phyloP scores from a whole-genome alignment of 23 red algal species.

The Chondrus crispus region DNA sequence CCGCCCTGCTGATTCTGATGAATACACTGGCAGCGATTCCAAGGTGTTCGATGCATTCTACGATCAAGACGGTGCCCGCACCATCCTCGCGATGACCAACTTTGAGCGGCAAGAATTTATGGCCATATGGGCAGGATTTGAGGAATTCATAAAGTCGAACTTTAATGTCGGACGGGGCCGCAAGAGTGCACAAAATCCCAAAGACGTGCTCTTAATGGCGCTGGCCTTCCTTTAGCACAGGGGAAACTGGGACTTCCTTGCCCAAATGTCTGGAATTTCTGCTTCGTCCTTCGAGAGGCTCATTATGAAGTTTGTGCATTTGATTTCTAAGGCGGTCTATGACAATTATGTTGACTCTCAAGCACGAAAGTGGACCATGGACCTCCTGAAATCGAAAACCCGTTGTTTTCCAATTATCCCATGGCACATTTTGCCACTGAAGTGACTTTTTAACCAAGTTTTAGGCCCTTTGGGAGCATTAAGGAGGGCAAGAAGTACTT shows the following conservation, averaged over 20 bases:
- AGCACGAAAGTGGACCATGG: background rate
- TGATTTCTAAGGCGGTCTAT: background rate
- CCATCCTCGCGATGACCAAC: background rate
- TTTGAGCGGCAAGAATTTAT: background rate
- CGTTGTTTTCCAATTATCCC: background rate
- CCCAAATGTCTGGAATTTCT: background rate
- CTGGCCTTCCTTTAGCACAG: background rate
- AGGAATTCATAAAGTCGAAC: background rate
- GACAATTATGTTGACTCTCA: background rate
- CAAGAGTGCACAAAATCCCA: background rate
- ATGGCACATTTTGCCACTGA: background rate
- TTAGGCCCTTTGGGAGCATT: background rate
- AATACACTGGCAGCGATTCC: background rate
- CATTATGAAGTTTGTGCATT: background rate
- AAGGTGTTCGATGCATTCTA: background rate
- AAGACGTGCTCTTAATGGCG: slow-evolving; percentile 6
- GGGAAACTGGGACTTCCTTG: background rate
- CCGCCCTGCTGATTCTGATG: background rate
- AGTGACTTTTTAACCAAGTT: background rate
- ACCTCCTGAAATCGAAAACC: background rate
- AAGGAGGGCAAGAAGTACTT: background rate
- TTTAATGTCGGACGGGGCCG: background rate
- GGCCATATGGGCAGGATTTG: background rate
- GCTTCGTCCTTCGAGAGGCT: background rate
- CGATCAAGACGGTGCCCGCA: background rate